Evolutionary conservation across 148 eudicot species (phyloP), one percentile per base, ranked within the genome.

Genomic region (Diospyros kaki): DNA sequence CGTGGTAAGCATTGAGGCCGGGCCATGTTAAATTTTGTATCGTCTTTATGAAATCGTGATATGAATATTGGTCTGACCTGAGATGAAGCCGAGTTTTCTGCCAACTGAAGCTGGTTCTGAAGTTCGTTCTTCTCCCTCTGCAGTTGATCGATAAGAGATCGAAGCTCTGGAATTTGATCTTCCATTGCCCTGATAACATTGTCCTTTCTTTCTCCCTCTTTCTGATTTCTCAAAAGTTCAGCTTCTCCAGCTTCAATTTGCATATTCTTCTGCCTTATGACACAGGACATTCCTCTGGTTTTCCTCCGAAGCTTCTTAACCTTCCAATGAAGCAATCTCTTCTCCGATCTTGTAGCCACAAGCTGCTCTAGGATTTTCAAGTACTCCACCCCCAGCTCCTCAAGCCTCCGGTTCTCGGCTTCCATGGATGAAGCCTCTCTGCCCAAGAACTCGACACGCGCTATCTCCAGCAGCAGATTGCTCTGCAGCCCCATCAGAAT

Each of bases 61-160:
- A 28, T 28, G 28, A 28, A 28, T 28, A 28, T 28, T 28, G 28
- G 28, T 28, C 28, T 28, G 42, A 82, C 85, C 85, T 84, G 71
- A 50, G 76, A 75, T 4, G 83, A 73, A 73, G 74, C 66, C 66
- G 79, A 46, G 14, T 42, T 77, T 75, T 88, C 72, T 58, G 70
- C 71, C 43, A 68, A 54, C 11, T 81, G 76, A 11, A 79, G 45
- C 76, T 78, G 77, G 50, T 68, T 65, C 12, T 61, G 14, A 55
- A 81, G 78, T 45, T 81, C 84, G 63, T 79, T 77, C 64, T 84
- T 86, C 68, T 86, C 92, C 48, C 58, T 56, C 61, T 81, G 86
- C 81, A 79, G 54, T 58, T 69, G 71, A 71, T 76, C 76, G 17
- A 77, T 18, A 74, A 54, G 76, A 44, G 14, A 63, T 80, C 80